Evolutionary conservation across 768 basidiomycete species (phyloP), one percentile per base, ranked within the genome.

Genomic region (Astraeus odoratus): DNA sequence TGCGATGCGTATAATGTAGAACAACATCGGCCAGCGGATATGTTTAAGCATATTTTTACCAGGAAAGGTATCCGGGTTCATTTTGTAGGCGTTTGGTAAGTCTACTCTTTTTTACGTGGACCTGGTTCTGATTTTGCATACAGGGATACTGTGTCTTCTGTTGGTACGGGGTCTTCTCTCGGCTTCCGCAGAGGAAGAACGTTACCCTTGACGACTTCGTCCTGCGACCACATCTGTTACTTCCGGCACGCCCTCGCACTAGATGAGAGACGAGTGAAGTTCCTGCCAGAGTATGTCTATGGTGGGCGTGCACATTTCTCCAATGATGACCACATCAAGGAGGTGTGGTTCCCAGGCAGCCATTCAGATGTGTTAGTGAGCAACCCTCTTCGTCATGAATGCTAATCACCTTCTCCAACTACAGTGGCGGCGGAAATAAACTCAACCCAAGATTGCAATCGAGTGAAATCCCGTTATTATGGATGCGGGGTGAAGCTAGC

Each of bases 91-190:
- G 67, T 61, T 18, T 74, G 73, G 73, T 73, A 38, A 29, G 59
- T 53, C 31, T 48, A 8, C 24, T 29, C 10, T 1, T 37, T 33
- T 13, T n/a, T n/a, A 25, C 23, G 19, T 43, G 22, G 25, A 26
- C 16, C 8, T 24, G 10, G 5, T 22, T 9, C 12, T 34, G 15
- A 23, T 20, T 1, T 26, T 44, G 8, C 13, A 9, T 3, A 4
- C 39, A 74, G 72, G 73, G 74, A 74, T 25, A 72, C 72, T 0
- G 73, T 74, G 4, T 74, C 74, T 3, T 71, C 73, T 0, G 61
- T 75, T 34, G 70, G 74, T 39, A 15, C n/a, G n/a, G n/a, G n/a
- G n/a, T n/a, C n/a, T n/a, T n/a, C n/a, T n/a, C n/a, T n/a, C n/a
- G n/a, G n/a, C 5, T 9, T 72, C 3, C 30, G 61, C 2, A 53